Base-by-base conservation (phyloP, 148 eudicot species). In the Rhododendron mucronatum region DNA sequence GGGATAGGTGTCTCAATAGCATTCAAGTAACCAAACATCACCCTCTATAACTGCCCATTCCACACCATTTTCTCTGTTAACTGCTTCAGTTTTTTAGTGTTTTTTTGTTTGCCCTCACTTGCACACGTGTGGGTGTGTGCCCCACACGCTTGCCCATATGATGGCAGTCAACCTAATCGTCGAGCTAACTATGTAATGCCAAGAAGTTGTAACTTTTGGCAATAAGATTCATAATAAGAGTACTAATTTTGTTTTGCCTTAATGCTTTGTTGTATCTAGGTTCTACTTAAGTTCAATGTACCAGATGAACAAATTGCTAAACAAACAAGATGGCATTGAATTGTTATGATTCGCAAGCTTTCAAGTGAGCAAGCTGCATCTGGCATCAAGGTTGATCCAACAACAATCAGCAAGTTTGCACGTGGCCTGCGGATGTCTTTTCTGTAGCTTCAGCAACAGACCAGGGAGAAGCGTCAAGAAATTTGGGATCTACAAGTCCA, bases 351-450 rank as follows among this genome's bases (percentile, higher is more conserved):
- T 84, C 98, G 98, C 83, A 94, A 97, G 89, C 89, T 97, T 85
- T 97, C 99, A 28, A 97, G 98, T 89, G 99, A 97, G 90, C 98
- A 97, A 92, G 95, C 97, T 86, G 93, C 95, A 82, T 91, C 95
- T 11, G 98, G 96, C 33, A 88, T 93, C 80, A 90, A 94, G 91
- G 96, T 94, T 89, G 99, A 97, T 90, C 93, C 98, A 92, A 89
- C 96, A 37, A 93, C 98, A 39, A 95, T 94, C 74, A 94, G 96
- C 89, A 97, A 97, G 89, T 95, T 90, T 89, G 99, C 99, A 63
- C 95, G 99, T 82, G 98, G 99, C 30, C 99, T 95, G 84, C 93
- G 98, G 12, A 97, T 97, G 99, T 95, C 99, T 20, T 97, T 97
- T 90, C 91, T 95, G 88, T 98, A 97, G 90, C 96, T 97, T 88